Evolutionary conservation across 192 early-diverging fungal genomes (phyloP).

Genomic region (Coemansia aciculifera): DNA sequence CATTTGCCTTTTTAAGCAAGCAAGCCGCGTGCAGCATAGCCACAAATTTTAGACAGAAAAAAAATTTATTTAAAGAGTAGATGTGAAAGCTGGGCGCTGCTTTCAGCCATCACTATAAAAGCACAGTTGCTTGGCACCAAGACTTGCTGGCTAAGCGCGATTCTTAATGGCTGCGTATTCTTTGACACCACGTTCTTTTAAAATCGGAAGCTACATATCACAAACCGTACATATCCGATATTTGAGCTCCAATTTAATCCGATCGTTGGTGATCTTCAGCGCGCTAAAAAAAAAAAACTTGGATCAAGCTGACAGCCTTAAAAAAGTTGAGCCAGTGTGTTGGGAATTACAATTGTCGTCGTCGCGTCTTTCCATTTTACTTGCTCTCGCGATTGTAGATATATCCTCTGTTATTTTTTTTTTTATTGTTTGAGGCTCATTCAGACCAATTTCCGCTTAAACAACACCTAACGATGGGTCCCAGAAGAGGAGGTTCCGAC

Average conservation of each 20-base stretch:
- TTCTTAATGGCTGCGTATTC: not conserved
- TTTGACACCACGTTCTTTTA: not conserved
- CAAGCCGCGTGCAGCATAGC: not conserved
- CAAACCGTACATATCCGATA: not conserved
- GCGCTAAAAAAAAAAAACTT: not conserved
- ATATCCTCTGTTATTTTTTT: not conserved
- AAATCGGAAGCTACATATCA: not conserved
- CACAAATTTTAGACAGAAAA: not conserved
- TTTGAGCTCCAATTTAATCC: not conserved
- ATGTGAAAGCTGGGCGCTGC: not conserved
- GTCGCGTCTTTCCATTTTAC: not conserved
- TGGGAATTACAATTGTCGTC: not conserved
- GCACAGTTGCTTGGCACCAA: not conserved
- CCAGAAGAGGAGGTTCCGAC: slow-evolving; percentile 4
- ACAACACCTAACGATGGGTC: not conserved
- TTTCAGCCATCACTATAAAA: not conserved
- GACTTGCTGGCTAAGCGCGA: not conserved
- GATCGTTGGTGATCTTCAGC: not conserved
- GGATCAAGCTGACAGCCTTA: not conserved
- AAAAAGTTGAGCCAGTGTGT: not conserved
- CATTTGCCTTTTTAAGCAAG: not conserved
- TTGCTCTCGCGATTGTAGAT: slow-evolving; percentile 1
- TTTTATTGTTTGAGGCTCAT: not conserved
- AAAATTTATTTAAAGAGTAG: not conserved
- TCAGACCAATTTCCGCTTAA: not conserved